Evolutionary conservation across 1,284 basidiomycete genomes (phyloP).

Genomic region (Cryptococcus deneoformans): DNA sequence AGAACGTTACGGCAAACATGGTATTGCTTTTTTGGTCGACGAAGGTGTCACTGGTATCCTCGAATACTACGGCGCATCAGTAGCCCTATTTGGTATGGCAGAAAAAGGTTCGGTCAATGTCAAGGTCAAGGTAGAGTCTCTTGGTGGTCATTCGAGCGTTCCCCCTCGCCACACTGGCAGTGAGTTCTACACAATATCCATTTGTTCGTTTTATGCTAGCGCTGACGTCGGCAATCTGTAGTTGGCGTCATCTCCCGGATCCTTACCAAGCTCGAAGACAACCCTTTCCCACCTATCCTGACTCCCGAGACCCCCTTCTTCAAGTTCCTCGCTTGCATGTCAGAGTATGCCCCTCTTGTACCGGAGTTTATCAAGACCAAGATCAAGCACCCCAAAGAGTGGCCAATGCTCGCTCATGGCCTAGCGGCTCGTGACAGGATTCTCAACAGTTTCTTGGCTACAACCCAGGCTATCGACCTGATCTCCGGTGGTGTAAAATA

Average conservation of each 20-base stretch:
- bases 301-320: constrained; percentile 12
- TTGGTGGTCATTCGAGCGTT: constrained; percentile 63
- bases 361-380: not conserved
- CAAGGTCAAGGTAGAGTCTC: constrained; percentile 54
- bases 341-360: constrained; percentile 7
- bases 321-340: constrained; percentile 20
- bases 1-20: constrained; percentile 23
- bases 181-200: not conserved
- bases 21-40: constrained; percentile 30
- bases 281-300: constrained; percentile 8
- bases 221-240: not conserved
- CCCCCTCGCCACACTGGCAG: constrained; percentile 41
- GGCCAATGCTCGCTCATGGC: not conserved
- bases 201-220: not conserved
- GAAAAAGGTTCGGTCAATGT: constrained; percentile 53
- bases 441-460: constrained; percentile 14
- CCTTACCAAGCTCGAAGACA: constrained; percentile 16
- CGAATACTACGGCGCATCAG: constrained; percentile 22
- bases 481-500: constrained; percentile 23
- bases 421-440: constrained; percentile 1
- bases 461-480: constrained; percentile 18
- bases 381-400: constrained; percentile 4
- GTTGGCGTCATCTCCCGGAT: constrained; percentile 39
- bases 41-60: constrained; percentile 35
- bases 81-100: constrained; percentile 28